Evolutionary conservation across 306 rosid genomes (phyloP), one percentile per base, ranked within the genome.

Genomic region (Lathyrus aphaca): DNA sequence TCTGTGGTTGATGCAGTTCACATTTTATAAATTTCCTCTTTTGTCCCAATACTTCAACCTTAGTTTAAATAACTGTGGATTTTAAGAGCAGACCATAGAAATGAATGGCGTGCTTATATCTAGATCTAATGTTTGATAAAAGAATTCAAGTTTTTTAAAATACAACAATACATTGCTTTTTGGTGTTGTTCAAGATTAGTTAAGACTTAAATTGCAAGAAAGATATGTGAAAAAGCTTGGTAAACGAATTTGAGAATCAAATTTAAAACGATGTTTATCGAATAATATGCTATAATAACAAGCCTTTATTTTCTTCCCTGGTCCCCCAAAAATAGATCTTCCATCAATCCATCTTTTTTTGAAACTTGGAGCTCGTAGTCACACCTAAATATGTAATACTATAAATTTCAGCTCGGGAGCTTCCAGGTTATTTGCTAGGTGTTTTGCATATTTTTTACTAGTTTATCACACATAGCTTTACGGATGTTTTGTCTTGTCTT

Each of bases 361-460:
- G 5, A 18, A 35, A 42, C 74, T 44, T 18, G 29, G 30, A 21
- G 49, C 39, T 39, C 40, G 46, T 48, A 69, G 54, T 77, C 42
- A 65, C 64, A 4, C 75, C 46, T 49, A 44, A 45, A 56, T 64
- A 58, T 69, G 59, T 17, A 55, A 64, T 32, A 64, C 66, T 53
- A 62, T 11, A 62, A 63, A 44, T 77, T 51, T 74, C 58, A 70
- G 29, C 58, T 42, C 19, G 40, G 71, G 66, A 66, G 18, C 17
- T 55, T 44, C 50, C 50, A 15, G 64, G 38, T 16, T 50, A 19
- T 48, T 64, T 69, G 15, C 45, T 45, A 49, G 13, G 48, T 74
- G 37, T 60, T 48, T 25, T 50, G 44, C 14, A 19, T 23, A 45
- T 45, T 59, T 74, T 73, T 70, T 54, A 80, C 64, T 71, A 38